Evolutionary conservation across 129 eudicot species (phyloP).

Genomic region (Ambrosia artemisiifolia): DNA sequence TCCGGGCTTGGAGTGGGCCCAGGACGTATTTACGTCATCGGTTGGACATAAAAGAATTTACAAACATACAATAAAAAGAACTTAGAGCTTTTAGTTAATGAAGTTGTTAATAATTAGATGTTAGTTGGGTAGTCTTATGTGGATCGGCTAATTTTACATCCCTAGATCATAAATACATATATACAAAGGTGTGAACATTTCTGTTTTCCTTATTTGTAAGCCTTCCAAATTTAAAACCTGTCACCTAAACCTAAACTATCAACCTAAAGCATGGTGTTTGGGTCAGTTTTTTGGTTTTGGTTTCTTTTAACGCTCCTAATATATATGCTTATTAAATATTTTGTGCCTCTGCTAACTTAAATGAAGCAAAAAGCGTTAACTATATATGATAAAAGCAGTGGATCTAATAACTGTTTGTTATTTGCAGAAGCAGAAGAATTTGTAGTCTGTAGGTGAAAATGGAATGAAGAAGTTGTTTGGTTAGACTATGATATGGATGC

Average conservation of each 20-base stretch:
- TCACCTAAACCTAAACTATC: background rate
- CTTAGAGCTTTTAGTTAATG: background rate
- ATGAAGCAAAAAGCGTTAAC: background rate
- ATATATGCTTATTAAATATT: background rate
- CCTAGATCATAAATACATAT: background rate
- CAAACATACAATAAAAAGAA: background rate
- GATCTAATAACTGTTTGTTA: background rate
- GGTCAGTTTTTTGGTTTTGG: background rate
- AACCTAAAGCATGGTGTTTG: background rate
- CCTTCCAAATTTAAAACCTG: background rate
- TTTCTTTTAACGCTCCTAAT: background rate
- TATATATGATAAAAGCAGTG: background rate
- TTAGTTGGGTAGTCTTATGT: background rate
- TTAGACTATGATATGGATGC: background rate
- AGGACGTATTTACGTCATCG: background rate
- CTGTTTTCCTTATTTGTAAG: background rate
- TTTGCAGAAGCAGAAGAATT: constrained; percentile 25
- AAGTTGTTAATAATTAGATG: background rate
- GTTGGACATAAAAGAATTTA: background rate
- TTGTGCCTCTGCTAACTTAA: background rate
- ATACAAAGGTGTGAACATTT: background rate
- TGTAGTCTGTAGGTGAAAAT: constrained; percentile 31
- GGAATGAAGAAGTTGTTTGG: constrained; percentile 12
- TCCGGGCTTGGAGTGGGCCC: background rate
- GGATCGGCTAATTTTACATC: background rate